Evolutionary conservation across 257 asterid species (phyloP).

Genomic region (Solanum habrochaites): DNA sequence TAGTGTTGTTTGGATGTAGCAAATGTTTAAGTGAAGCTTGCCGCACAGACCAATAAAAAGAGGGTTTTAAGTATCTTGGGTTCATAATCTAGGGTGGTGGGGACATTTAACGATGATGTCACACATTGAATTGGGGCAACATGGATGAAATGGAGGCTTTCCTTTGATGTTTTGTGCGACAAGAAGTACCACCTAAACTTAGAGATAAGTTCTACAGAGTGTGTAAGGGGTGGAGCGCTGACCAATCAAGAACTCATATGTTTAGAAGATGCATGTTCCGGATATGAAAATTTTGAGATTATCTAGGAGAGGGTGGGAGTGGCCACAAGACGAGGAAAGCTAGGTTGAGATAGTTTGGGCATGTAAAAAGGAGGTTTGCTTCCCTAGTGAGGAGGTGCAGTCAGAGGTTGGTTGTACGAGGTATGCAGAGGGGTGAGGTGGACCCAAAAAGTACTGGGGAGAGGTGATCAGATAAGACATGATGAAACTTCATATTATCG

Average conservation of each 20-base stretch:
- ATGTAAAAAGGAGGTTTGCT: background rate
- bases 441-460: background rate
- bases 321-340: background rate
- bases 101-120: background rate
- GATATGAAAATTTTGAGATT: background rate
- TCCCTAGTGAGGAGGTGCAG: background rate
- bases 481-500: background rate
- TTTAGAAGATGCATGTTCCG: background rate
- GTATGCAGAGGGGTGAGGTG: background rate
- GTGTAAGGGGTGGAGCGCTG: background rate
- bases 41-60: background rate
- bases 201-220: background rate
- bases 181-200: background rate
- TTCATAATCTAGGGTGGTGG: background rate
- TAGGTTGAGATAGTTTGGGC: no score
- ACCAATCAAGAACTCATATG: no score
- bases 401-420: background rate
- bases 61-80: background rate
- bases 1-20: background rate
- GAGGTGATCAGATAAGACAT: background rate
- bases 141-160: background rate
- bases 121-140: background rate
- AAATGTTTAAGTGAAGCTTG: background rate
- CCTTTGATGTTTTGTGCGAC: background rate
- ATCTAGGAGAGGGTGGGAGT: background rate